A percentile compares a stretch with the other conserved stretches of the same genome.
phyloP scores from a whole-genome alignment of 139 green algal genomes.

The Haematococcus sp. region DNA sequence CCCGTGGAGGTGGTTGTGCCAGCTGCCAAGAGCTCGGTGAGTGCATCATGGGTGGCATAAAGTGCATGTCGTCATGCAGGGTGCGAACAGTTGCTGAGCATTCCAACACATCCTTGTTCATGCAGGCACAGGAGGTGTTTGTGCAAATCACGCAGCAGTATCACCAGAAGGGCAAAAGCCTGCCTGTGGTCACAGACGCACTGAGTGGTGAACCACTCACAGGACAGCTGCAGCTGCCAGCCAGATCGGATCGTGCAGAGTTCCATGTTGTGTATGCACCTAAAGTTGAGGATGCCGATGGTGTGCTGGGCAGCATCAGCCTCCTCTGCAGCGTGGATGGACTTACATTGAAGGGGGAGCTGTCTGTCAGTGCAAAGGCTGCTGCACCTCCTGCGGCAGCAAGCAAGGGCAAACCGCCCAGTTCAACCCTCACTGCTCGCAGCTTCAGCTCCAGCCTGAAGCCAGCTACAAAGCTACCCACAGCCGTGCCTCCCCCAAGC shows the following conservation, averaged over 20 bases:
- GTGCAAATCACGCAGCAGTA: too few species aligned
- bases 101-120: too few species aligned
- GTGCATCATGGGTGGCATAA: too few species aligned
- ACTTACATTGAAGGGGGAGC: neutral
- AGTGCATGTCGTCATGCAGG: neutral
- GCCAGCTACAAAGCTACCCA: too few species aligned
- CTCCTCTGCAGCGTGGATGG: neutral
- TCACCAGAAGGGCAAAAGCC: too few species aligned
- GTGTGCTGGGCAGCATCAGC: conserved; percentile 2
- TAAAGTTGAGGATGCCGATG: neutral
- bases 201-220: too few species aligned
- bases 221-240: too few species aligned
- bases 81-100: neutral
- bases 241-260: neutral
- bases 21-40: neutral
- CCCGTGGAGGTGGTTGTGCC: neutral
- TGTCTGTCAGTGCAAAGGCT: conserved; percentile 1
- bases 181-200: too few species aligned
- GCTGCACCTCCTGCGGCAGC: neutral
- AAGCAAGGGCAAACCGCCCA: neutral
- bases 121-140: too few species aligned
- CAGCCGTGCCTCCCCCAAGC: too few species aligned
- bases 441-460: too few species aligned
- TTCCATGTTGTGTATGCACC: neutral
- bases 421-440: neutral